Evolutionary conservation across 2,329 filamentous ascomycete species (phyloP), one percentile per base, ranked within the genome.

Genomic region (Pseudogymnoascus sp.): DNA sequence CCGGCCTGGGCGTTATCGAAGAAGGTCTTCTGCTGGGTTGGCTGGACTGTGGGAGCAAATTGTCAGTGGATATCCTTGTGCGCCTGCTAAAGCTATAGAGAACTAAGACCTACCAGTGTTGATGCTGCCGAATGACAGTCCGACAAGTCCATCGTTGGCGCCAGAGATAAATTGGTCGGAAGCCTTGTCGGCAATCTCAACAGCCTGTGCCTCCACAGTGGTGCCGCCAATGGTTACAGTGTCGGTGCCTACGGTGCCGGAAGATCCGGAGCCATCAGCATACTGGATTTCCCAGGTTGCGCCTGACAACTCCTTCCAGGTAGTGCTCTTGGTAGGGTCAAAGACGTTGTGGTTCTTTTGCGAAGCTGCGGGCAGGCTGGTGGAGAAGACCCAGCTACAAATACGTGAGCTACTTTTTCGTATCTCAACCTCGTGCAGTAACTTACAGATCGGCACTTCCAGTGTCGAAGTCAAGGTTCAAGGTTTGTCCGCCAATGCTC

Each of bases 91-190:
- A 19, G 15, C 21, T 15, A 31, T 23, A 13, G 23, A 15, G 15
- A 31, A 50, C 7, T 31, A 17, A 33, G 15, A 38, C 61, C 31
- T 66, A 68, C 66, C 67, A 40, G 72, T 73, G 61, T 73, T 73
- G 63, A 73, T 70, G 44, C 37, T 69, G 65, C 63, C 69, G 65
- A 73, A 73, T 1, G 80, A 83, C 50, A 88, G 78, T 26, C 86
- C 86, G 29, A 88, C 77, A n/a, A 89, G 79, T 31, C 86, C 86
- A 69, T 88, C 85, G 17, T 67, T 35, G 35, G 65, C 31, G 59
- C 75, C 73, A 5, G 62, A 64, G 31, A 73, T 65, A 62, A 76
- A 76, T 4, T 59, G 11, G 6, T 66, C 65, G 3, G 72, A 74
- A 15, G 72, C 70, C 23, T 65, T 67, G 26, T 64, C 67, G 26